A percentile compares a stretch with the other conserved stretches of the same genome.
These are phyloP conservation scores for Acacia acuminata DNA, from an alignment of 306 rosid genomes.

Conservation along the genomic window DNA sequence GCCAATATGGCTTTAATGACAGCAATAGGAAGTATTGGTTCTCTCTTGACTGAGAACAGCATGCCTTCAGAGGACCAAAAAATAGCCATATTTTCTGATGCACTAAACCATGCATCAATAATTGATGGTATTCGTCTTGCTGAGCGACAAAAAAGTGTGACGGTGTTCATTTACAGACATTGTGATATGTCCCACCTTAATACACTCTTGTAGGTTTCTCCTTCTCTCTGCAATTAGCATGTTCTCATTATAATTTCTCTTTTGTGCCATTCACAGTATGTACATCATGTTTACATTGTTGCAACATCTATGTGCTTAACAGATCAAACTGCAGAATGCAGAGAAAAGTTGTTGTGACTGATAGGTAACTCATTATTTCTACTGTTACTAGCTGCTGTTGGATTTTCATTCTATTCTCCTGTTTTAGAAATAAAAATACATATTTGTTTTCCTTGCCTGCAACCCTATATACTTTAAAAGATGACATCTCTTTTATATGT, in stretches of 20 bases:
- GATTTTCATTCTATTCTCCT: neutral
- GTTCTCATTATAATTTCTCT: conserved; percentile 3
- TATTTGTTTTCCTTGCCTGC: neutral
- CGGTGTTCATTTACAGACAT: conserved; percentile 79
- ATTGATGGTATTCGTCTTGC: conserved; percentile 95
- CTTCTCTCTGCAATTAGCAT: conserved; percentile 31
- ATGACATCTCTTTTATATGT: too few species aligned
- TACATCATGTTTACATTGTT: conserved; percentile 14
- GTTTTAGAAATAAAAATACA: neutral
- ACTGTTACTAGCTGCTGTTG: conserved; percentile 1
- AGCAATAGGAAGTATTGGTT: conserved; percentile 74
- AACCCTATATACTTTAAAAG: neutral
- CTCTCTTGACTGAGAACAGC: conserved; percentile 64
- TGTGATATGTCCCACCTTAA: conserved; percentile 93
- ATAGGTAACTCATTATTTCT: conserved; percentile 56
- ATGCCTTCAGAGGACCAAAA: conserved; percentile 60
- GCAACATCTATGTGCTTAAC: conserved; percentile 38
- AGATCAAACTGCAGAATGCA: conserved; percentile 69
- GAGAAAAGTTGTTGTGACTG: conserved; percentile 93
- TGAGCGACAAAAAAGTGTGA: conserved; percentile 66
- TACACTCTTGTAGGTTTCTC: conserved; percentile 69
- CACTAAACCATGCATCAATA: conserved; percentile 87
- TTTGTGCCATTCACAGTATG: conserved; percentile 10
- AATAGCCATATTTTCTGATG: conserved; percentile 88
- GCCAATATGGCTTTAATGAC: conserved; percentile 98